These are phyloP conservation scores for Chrysophaeum taylorii DNA, from an alignment of 352 stramenopile genomes.

Conservation along the genomic window DNA sequence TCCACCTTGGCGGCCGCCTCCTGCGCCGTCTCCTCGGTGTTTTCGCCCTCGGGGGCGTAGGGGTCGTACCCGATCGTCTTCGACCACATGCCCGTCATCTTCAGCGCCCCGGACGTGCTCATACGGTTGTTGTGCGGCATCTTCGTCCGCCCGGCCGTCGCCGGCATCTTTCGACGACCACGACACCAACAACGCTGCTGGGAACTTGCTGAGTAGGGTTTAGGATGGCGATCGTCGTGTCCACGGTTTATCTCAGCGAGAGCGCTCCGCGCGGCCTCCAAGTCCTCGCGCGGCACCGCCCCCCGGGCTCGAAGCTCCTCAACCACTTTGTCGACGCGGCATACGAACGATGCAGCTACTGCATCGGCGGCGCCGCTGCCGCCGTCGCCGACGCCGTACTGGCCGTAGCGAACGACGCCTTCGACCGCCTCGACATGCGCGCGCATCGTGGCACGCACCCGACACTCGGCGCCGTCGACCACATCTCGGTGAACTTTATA, in stretches of 20 bases:
- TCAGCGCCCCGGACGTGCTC: constrained; percentile 75
- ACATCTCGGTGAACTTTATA: too few species aligned
- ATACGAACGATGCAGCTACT: neutral
- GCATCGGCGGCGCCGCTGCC: neutral
- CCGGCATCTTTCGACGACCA: constrained; percentile 73
- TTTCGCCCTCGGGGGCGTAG: constrained; percentile 57
- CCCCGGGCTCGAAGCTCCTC: neutral
- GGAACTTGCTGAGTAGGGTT: too few species aligned
- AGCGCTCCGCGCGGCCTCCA: neutral
- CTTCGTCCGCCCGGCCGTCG: constrained; percentile 66
- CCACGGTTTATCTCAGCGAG: neutral
- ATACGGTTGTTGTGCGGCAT: constrained; percentile 96
- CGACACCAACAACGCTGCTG: too few species aligned
- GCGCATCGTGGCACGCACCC: neutral
- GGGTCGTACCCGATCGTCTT: constrained; percentile 92
- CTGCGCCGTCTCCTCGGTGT: constrained; percentile 38
- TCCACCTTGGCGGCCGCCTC: constrained; percentile 60
- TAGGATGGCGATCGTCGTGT: too few species aligned
- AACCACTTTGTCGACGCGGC: neutral
- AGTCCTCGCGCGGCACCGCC: neutral
- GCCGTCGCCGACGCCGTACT: neutral
- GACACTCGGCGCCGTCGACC: neutral
- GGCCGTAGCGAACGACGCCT: neutral
- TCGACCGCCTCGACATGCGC: neutral
- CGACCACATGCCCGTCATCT: constrained; percentile 90